A percentile compares a stretch with the other conserved stretches of the same genome.
Evolutionary conservation across 257 asterid genomes (phyloP).

Genomic region (Lavandula angustifolia): DNA sequence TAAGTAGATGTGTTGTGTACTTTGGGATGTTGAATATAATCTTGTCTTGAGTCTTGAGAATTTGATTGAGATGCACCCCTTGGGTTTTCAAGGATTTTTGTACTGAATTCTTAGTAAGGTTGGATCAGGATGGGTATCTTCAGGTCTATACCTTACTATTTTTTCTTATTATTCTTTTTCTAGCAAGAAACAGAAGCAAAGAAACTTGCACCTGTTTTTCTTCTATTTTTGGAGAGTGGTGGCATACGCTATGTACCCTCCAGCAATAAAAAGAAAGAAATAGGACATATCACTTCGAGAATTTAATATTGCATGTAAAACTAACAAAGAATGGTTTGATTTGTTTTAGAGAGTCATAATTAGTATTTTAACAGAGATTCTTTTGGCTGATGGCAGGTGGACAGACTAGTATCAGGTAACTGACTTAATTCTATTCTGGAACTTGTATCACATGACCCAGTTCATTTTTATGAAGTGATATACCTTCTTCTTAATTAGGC

Average conservation of each 20-base stretch:
- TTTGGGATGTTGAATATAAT: neutral
- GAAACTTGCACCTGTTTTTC: neutral
- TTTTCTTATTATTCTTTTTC: neutral
- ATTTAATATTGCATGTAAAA: slow-evolving; percentile 8
- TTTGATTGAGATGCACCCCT: neutral
- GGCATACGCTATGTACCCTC: neutral
- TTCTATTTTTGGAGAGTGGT: neutral
- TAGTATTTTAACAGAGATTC: slow-evolving; percentile 13
- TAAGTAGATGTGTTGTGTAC: too few species aligned
- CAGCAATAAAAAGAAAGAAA: neutral
- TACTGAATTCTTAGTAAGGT: neutral
- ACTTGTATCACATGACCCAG: slow-evolving; percentile 15
- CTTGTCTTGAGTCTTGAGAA: neutral
- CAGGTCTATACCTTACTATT: neutral
- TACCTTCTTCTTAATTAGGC: slow-evolving; percentile 43
- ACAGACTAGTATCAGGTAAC: slow-evolving; percentile 92
- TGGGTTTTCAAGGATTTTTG: slow-evolving; percentile 3
- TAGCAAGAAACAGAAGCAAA: slow-evolving; percentile 6
- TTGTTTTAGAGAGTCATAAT: slow-evolving; percentile 2
- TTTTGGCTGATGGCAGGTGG: slow-evolving; percentile 60
- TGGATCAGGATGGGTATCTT: neutral
- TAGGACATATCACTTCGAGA: neutral
- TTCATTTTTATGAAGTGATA: neutral
- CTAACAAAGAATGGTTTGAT: slow-evolving; percentile 8
- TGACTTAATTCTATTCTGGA: slow-evolving; percentile 21